These are phyloP conservation scores for Ophiostoma tasmaniense DNA, from an alignment of 2,329 filamentous ascomycete species.

Conservation along the genomic window DNA sequence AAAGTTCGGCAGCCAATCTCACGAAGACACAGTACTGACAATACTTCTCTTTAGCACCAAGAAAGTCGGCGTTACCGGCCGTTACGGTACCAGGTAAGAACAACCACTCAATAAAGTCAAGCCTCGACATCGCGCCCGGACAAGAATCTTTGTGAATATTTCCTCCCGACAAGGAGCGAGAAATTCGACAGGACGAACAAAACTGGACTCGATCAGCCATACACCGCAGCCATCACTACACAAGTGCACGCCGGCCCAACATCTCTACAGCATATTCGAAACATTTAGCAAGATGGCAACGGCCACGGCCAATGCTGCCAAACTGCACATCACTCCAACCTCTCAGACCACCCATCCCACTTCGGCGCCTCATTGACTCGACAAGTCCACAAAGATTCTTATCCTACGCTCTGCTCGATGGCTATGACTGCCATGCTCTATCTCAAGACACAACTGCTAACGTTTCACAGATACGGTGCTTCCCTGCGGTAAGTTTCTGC, in stretches of 20 bases:
- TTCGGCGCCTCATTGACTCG: neutral
- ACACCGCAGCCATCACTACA: neutral
- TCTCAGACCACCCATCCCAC: neutral
- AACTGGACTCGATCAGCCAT: neutral
- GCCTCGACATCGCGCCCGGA: neutral
- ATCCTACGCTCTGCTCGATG: neutral
- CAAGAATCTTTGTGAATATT: neutral
- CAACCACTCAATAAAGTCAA: neutral
- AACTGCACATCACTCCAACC: neutral
- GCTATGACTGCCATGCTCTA: neutral
- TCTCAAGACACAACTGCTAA: constrained; percentile 7
- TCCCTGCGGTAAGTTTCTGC: constrained; percentile 51
- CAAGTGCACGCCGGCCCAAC: neutral
- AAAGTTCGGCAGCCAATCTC: neutral
- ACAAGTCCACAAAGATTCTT: neutral
- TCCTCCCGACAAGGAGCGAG: constrained; percentile 2
- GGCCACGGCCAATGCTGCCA: neutral
- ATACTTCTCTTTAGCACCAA: constrained; percentile 52
- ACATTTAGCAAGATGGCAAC: neutral
- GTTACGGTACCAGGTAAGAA: constrained; percentile 34
- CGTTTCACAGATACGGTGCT: constrained; percentile 73
- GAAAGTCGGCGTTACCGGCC: constrained; percentile 96
- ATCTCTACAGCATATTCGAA: neutral
- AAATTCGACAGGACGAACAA: neutral
- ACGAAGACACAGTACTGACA: constrained; percentile 17